Evolutionary conservation across 345 rosid genomes (phyloP), one percentile per base, ranked within the genome.

Genomic region (Gossypium raimondii): DNA sequence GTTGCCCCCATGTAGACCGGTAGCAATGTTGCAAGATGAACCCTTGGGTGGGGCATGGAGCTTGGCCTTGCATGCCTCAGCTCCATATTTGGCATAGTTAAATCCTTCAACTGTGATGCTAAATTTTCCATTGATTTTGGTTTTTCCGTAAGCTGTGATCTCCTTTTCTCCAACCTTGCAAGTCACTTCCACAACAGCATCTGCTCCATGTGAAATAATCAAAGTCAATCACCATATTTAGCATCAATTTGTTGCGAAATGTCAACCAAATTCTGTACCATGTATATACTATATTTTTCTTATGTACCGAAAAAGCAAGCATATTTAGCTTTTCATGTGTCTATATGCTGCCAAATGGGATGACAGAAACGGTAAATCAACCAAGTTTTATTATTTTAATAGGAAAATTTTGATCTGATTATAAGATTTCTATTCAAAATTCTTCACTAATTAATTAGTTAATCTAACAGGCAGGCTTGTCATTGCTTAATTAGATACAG

Each of bases 121-220:
- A 79, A 77, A 87, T 72, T 87, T 87, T 11, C 86, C 91, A 38
- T 87, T 87, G 82, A 72, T 84, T 81, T 85, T 87, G 18, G 91
- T 87, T 73, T 47, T 79, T 8, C 89, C 89, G 12, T 87, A 87
- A 4, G 84, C 85, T 75, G 27, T 85, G 45, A 87, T 78, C 61
- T 61, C 29, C 60, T 85, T 81, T 20, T 81, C 78, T 1, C 87
- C 91, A 1, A 57, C 81, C 70, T 85, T 70, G 82, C 91, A 87
- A n/a, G 83, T 87, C 10, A 87, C 83, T 75, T 87, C 90, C 72
- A 87, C 91, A 1, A 78, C 79, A 13, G 91, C 91, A 50, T 84
- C 91, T 87, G 85, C 45, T 67, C 77, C 76, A 68, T 3, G 7
- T 47, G 2, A 2, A 72, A 55, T 2, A 51, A 61, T 17, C 6